Evolutionary conservation across 2,329 filamentous ascomycete species (phyloP), one percentile per base, ranked within the genome.

Genomic region (Fusarium paranaense): DNA sequence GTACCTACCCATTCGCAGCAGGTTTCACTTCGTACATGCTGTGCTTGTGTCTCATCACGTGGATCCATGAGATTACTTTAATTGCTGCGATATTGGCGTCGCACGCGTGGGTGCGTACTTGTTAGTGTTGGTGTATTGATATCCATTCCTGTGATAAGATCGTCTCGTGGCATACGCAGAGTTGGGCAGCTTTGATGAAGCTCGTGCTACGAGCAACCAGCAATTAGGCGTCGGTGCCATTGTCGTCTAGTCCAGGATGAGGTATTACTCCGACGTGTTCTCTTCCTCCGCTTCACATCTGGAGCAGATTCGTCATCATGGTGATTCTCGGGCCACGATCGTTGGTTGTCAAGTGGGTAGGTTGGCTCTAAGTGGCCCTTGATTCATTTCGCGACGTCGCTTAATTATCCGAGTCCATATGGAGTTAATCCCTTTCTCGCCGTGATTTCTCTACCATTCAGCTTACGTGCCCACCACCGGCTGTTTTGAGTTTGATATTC

Each of bases 11-110:
- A 20, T 50, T 37, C 33, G 22, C 40, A 42, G 30, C 50, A 40
- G 30, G 59, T 75, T 59, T 30, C 47, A 47, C 66, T 73, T 74
- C 72, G 72, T 74, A 75, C 72, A 70, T 74, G 72, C 30, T 56
- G 72, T 74, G 60, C 38, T 63, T 32, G 62, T 67, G 62, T 66
- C 25, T 59, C 60, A 35, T 45, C 35, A 47, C 37, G 50, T 32
- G 50, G 50, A 14, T 38, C 38, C 37, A 45, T 18, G 20, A 22
- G 40, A 42, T 30, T 66, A 62, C 56, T 54, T 73, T 64, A 33
- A 33, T 71, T 52, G 54, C 40, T 33, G 40, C 54, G 67, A 59
- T 61, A 54, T 58, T 45, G 60, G 67, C 67, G 63, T 60, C 37
- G n/a, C 57, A 60, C 27, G 25, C 20, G 35, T 38, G 7, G 18